Conservation (phyloP, 140 eudicot species). For the Bidens hawaiensis region DNA sequence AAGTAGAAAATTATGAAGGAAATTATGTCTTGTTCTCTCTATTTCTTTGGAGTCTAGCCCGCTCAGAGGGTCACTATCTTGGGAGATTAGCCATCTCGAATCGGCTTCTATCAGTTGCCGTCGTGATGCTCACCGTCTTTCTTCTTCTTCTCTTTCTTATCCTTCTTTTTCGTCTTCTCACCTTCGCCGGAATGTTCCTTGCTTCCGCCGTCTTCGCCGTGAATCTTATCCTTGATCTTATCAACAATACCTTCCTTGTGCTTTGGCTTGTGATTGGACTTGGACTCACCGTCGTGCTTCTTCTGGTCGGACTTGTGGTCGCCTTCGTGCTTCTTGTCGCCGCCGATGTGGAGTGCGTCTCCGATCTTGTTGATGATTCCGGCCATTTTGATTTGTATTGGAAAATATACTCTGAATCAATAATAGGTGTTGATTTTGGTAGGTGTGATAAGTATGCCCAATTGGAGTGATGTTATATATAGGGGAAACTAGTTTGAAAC, state of each 20-base stretch:
- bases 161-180: conserved; percentile 31
- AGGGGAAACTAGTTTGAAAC: no score
- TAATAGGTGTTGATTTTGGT: no score
- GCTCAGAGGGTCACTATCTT: no score
- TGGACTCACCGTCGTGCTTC: conserved; percentile 28
- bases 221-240: conserved; percentile 50
- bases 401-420: no score
- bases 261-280: conserved; percentile 24
- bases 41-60: no score
- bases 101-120: no score
- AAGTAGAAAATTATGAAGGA: no score
- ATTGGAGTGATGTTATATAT: no score
- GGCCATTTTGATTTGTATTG: conserved; percentile 35
- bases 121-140: conserved; percentile 37
- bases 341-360: conserved; percentile 61
- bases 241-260: conserved; percentile 50
- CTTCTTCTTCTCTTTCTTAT: conserved; percentile 43
- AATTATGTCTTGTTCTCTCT: no score
- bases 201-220: conserved; percentile 35
- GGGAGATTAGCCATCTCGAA: no score
- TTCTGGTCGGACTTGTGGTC: conserved; percentile 20
- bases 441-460: no score
- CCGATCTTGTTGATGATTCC: conserved; percentile 61
- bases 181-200: conserved; percentile 25
- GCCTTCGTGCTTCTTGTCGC: conserved; percentile 36